These are phyloP conservation scores for Trichophyton verrucosum DNA, from an alignment of 2,329 filamentous ascomycete genomes.

Conservation along the genomic window DNA sequence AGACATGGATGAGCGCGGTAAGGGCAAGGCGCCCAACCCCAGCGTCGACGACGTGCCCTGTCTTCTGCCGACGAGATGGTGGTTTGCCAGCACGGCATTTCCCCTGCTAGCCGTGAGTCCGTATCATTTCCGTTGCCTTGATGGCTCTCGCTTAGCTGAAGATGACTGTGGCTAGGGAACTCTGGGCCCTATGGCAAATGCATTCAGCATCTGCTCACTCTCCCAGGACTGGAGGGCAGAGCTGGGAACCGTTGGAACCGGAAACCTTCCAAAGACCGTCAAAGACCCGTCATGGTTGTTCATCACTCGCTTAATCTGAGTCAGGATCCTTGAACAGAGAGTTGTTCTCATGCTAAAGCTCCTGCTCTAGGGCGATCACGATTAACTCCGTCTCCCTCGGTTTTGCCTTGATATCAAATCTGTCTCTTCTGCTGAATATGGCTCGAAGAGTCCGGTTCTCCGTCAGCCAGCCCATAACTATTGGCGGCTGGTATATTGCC, in stretches of 20 bases:
- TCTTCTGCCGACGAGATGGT: slow-evolving; percentile 37
- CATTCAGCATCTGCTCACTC: slow-evolving; percentile 44
- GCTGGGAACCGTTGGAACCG: slow-evolving; percentile 37
- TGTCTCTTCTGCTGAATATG: slow-evolving; percentile 48
- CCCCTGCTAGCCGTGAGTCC: slow-evolving; percentile 41
- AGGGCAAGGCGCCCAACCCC: no score
- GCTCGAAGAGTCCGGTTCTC: slow-evolving; percentile 42
- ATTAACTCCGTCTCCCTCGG: slow-evolving; percentile 45
- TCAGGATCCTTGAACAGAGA: background rate
- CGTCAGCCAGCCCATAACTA: slow-evolving; percentile 48
- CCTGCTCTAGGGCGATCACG: slow-evolving; percentile 34
- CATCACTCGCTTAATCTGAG: slow-evolving; percentile 2
- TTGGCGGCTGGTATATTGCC: slow-evolving; percentile 46
- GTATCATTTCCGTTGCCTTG: background rate
- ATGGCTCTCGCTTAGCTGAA: background rate
- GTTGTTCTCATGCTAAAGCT: slow-evolving; percentile 1
- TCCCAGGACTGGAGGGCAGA: slow-evolving; percentile 45
- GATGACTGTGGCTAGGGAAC: slow-evolving; percentile 26
- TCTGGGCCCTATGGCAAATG: slow-evolving; percentile 44
- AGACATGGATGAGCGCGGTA: background rate
- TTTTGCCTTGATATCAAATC: slow-evolving; percentile 43
- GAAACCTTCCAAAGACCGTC: slow-evolving; percentile 33
- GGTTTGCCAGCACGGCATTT: slow-evolving; percentile 48
- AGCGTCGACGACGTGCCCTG: slow-evolving; percentile 1
- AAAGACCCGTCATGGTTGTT: slow-evolving; percentile 42